phyloP scores from a whole-genome alignment of 352 stramenopile species.

The Phytophthora pluvialis region DNA sequence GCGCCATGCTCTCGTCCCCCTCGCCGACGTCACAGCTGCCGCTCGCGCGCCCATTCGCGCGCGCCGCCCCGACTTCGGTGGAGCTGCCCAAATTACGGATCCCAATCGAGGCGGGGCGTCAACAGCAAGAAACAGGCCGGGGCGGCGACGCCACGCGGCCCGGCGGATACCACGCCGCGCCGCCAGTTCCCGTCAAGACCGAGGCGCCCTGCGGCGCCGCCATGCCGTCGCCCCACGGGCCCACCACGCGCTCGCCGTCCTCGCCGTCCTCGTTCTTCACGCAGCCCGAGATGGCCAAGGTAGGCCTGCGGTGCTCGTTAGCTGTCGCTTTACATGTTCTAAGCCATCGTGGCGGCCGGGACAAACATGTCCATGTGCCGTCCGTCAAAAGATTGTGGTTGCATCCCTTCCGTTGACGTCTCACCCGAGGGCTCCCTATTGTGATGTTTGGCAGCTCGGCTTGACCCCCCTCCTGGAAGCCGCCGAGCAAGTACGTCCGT shows the following conservation, averaged over 20 bases:
- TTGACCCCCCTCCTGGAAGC: conserved; percentile 67
- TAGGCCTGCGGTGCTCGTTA: conserved; percentile 10
- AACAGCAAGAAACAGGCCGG: conserved; percentile 19
- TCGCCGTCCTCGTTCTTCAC: conserved; percentile 56
- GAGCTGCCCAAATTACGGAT: conserved; percentile 39
- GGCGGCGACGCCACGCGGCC: conserved; percentile 20
- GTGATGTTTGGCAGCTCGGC: conserved; percentile 50
- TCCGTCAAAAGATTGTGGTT: conserved; percentile 23
- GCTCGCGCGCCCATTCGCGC: conserved; percentile 5
- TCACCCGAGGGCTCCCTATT: conserved; percentile 29
- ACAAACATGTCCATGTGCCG: conserved; percentile 17
- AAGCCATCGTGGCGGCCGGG: not conserved
- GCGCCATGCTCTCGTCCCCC: conserved; percentile 24
- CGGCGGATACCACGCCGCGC: conserved; percentile 20
- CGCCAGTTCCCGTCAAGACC: conserved; percentile 27
- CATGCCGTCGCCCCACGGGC: conserved; percentile 15
- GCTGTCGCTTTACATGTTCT: not conserved
- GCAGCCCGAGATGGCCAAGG: conserved; percentile 40
- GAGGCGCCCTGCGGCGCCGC: conserved; percentile 2
- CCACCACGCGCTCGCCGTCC: conserved; percentile 42
- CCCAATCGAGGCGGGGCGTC: conserved; percentile 9
- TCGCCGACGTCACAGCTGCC: conserved; percentile 1
- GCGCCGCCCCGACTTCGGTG: conserved; percentile 1
- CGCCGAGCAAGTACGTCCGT: conserved; percentile 52
- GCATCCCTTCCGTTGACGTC: conserved; percentile 19